These are phyloP conservation scores for Gaertneriomyces semiglobifer DNA, from an alignment of 192 early-diverging fungal species.

Conservation along the genomic window DNA sequence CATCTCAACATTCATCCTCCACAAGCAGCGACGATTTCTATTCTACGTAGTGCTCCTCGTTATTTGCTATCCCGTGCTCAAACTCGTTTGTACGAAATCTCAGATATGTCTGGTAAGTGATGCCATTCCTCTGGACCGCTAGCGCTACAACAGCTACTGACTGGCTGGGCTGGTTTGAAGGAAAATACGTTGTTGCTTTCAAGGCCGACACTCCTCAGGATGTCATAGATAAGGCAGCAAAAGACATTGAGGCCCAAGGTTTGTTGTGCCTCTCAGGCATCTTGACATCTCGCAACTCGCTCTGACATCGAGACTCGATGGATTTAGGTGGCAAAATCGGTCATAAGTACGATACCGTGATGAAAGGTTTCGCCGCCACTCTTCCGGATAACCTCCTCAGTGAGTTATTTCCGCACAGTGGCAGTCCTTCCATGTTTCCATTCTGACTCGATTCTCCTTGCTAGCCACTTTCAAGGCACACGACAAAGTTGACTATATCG, in stretches of 20 bases:
- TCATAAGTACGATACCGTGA: slow-evolving; percentile 48
- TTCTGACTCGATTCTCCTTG: not conserved
- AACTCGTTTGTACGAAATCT: too few relatives aligned
- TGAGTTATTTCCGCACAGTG: slow-evolving; percentile 10
- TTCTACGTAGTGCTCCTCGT: too few relatives aligned
- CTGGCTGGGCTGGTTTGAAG: not conserved
- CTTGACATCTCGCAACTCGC: not conserved
- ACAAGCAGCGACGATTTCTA: too few relatives aligned
- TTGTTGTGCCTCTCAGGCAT: not conserved
- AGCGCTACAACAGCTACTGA: too few relatives aligned
- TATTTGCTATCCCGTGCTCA: too few relatives aligned
- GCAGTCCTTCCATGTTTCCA: too few relatives aligned
- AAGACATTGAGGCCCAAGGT: slow-evolving; percentile 31
- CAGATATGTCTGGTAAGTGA: too few relatives aligned
- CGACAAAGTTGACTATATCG: slow-evolving; percentile 49
- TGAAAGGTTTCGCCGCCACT: slow-evolving; percentile 57
- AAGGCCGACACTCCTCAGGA: slow-evolving; percentile 45
- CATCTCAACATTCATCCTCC: too few relatives aligned
- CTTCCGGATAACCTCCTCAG: slow-evolving; percentile 51
- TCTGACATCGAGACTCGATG: not conserved
- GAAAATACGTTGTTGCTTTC: slow-evolving; percentile 54
- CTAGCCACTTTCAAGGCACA: slow-evolving; percentile 40
- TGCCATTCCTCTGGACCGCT: too few relatives aligned
- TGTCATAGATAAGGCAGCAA: slow-evolving; percentile 40
- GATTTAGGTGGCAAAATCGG: slow-evolving; percentile 42